A percentile compares a stretch with the other conserved stretches of the same genome.
These are phyloP conservation scores for Serendipita vermifera DNA, from an alignment of 768 basidiomycete species.

Conservation along the genomic window DNA sequence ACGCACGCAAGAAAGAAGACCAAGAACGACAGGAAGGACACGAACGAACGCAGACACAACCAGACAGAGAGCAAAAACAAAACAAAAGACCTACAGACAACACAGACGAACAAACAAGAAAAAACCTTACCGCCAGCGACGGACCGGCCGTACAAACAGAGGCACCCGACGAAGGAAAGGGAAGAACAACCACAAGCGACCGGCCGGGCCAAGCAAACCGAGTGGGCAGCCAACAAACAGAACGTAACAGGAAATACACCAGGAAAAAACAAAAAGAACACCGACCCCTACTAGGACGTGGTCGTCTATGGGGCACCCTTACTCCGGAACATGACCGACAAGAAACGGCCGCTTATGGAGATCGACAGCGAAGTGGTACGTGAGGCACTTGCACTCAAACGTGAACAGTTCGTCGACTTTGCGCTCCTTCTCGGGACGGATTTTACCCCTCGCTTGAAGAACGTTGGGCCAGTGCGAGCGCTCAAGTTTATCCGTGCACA, in stretches of 20 bases:
- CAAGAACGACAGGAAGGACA: too few species aligned
- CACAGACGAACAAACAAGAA: slow-evolving; percentile 59
- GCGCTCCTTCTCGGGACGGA: slow-evolving; percentile 81
- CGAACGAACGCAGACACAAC: too few species aligned
- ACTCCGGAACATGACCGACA: slow-evolving; percentile 58
- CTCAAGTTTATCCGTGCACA: slow-evolving; percentile 61
- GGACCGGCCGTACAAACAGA: slow-evolving; percentile 57
- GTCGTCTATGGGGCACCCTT: slow-evolving; percentile 72
- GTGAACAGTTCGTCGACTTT: slow-evolving; percentile 62
- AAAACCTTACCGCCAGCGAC: slow-evolving; percentile 68
- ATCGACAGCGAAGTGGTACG: slow-evolving; percentile 56
- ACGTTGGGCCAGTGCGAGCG: slow-evolving; percentile 66
- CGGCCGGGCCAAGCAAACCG: slow-evolving; percentile 65
- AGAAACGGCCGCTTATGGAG: slow-evolving; percentile 43
- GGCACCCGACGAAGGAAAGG: slow-evolving; percentile 73
- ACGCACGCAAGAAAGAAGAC: too few species aligned
- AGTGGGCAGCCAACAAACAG: slow-evolving; percentile 85
- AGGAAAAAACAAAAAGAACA: too few species aligned
- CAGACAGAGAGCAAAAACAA: too few species aligned
- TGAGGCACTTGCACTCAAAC: slow-evolving; percentile 40
- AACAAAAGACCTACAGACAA: slow-evolving; percentile 44
- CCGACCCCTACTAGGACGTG: slow-evolving; percentile 56
- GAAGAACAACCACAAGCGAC: slow-evolving; percentile 67
- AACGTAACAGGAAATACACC: too few species aligned
- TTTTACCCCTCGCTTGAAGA: slow-evolving; percentile 73